phyloP scores from a whole-genome alignment of 148 eudicot genomes.

The Spergularia marina region DNA sequence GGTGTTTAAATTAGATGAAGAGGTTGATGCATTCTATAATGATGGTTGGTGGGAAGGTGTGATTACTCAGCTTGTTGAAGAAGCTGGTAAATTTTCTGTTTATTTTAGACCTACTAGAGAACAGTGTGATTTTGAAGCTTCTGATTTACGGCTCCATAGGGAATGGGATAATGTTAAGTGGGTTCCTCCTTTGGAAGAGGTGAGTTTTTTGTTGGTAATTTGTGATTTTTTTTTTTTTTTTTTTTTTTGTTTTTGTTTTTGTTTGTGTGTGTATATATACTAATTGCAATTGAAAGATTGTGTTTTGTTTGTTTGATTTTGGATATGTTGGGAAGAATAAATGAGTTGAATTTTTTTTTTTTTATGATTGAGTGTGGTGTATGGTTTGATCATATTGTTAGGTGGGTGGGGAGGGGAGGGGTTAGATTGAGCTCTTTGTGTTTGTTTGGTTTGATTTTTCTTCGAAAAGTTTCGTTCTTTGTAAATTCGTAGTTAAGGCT shows the following conservation, averaged over 20 bases:
- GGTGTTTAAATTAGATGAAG: slow-evolving; percentile 49
- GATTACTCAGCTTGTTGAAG: slow-evolving; percentile 43
- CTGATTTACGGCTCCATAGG: slow-evolving; percentile 62
- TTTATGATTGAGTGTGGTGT: neutral
- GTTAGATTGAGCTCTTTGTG: neutral
- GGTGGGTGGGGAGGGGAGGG: no score
- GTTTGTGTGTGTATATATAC: no score
- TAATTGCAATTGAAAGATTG: neutral
- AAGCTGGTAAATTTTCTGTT: slow-evolving; percentile 38
- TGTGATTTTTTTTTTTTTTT: neutral
- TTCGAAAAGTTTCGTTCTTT: no score
- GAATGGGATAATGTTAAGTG: slow-evolving; percentile 69
- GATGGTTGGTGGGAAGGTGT: slow-evolving; percentile 99
- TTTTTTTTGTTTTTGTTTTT: neutral
- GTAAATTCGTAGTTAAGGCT: no score
- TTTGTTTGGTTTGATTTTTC: no score
- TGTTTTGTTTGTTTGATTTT: neutral
- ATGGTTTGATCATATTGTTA: neutral
- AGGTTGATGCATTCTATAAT: slow-evolving; percentile 63
- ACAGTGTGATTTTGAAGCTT: slow-evolving; percentile 40
- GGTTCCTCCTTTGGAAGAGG: slow-evolving; percentile 62
- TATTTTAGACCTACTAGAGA: slow-evolving; percentile 65
- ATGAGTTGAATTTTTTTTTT: neutral
- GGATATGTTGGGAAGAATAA: neutral
- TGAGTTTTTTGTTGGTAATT: slow-evolving; percentile 7